These are phyloP conservation scores for Aspergillus mulundensis DNA, from an alignment of 495 filamentous ascomycete species.

Conservation along the genomic window DNA sequence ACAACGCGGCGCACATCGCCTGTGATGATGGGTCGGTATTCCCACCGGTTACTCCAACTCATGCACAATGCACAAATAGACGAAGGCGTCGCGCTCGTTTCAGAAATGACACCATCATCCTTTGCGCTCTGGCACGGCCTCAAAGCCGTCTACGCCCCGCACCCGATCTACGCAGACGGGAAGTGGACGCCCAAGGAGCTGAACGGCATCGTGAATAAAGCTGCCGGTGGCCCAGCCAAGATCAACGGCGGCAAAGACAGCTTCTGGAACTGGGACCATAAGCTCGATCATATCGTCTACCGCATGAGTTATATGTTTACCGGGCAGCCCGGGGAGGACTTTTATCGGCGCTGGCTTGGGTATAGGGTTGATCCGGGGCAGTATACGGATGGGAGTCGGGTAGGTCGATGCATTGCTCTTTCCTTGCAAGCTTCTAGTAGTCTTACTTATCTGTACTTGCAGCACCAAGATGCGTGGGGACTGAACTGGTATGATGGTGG, in stretches of 20 bases:
- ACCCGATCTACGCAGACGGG: constrained; percentile 66
- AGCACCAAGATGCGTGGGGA: constrained; percentile 4
- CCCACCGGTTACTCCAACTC: constrained; percentile 54
- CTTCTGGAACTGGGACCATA: constrained; percentile 19
- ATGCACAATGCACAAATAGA: constrained; percentile 63
- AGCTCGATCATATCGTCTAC: constrained; percentile 9
- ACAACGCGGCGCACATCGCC: constrained; percentile 61
- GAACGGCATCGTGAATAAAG: constrained; percentile 59
- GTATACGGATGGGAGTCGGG: not conserved
- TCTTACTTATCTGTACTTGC: not conserved
- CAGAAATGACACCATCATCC: constrained; percentile 64
- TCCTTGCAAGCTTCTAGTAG: not conserved
- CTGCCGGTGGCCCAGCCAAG: constrained; percentile 11
- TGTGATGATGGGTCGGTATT: constrained; percentile 57
- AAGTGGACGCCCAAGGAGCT: constrained; percentile 53
- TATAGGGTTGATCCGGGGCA: not conserved
- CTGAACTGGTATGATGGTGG: constrained; percentile 6
- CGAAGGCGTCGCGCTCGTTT: constrained; percentile 55
- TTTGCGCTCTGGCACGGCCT: constrained; percentile 64
- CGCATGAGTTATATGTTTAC: constrained; percentile 13
- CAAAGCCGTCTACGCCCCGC: constrained; percentile 38
- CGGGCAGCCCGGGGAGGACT: constrained; percentile 11
- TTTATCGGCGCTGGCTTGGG: constrained; percentile 14
- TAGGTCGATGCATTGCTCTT: not conserved
- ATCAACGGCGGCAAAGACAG: constrained; percentile 16